phyloP scores from a whole-genome alignment of 228 moss, liverwort and hornwort species.

The Sphagnum magellanicum region DNA sequence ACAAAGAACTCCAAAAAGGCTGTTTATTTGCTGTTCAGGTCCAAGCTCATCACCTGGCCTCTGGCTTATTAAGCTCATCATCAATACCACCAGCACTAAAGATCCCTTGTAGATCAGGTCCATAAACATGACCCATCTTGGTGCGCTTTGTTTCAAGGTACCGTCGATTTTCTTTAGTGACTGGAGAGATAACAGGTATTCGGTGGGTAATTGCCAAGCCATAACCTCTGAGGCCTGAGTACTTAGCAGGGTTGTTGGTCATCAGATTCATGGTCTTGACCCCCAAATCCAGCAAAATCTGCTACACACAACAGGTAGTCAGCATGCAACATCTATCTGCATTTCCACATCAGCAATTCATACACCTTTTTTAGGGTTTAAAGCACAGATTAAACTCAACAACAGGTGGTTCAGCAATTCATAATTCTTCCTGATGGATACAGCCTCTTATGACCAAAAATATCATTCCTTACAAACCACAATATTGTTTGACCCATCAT shows the following conservation, averaged over 20 bases:
- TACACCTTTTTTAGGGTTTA: no score
- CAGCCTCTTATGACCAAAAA: neutral
- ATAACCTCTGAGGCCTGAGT: constrained; percentile 67
- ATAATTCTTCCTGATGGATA: neutral
- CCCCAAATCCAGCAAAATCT: constrained; percentile 86
- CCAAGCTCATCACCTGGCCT: no score
- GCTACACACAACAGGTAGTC: constrained; percentile 3
- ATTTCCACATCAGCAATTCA: no score
- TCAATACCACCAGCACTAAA: neutral
- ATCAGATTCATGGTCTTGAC: constrained; percentile 85
- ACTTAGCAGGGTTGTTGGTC: constrained; percentile 94
- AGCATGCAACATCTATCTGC: no score
- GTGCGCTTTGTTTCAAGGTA: constrained; percentile 90
- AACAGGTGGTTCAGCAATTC: no score
- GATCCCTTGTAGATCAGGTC: constrained; percentile 39
- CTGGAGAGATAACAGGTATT: constrained; percentile 77
- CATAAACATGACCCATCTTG: constrained; percentile 93
- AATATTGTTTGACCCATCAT: neutral
- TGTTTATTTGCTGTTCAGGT: no score
- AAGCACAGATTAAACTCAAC: no score
- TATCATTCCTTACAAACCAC: neutral
- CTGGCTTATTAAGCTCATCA: no score
- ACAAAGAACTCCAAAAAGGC: no score
- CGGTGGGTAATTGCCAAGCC: constrained; percentile 70
- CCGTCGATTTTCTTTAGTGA: constrained; percentile 79